Evolutionary conservation across 148 eudicot genomes (phyloP).

Genomic region (Vaccinium darrowii): DNA sequence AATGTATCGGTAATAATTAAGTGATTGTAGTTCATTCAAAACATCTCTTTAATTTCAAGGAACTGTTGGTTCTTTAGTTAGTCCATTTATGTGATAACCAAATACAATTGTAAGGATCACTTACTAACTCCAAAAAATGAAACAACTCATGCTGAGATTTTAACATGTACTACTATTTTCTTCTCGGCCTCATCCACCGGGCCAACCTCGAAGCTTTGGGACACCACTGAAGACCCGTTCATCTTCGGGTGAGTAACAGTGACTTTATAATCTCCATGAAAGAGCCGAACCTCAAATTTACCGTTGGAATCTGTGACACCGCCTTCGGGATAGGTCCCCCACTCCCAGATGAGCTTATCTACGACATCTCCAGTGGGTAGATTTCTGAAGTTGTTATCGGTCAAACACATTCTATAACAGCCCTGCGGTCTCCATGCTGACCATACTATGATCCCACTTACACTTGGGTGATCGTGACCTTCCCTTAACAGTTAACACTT

Average conservation of each 20-base stretch:
- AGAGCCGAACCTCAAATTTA: constrained; percentile 31
- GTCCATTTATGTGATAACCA: not conserved
- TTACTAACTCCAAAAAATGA: not conserved
- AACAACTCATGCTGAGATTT: not conserved
- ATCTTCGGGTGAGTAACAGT: not conserved
- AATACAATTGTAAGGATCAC: not conserved
- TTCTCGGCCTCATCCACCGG: not conserved
- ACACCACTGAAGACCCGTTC: not conserved
- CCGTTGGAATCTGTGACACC: constrained; percentile 43
- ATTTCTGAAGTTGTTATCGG: constrained; percentile 53
- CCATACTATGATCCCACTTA: constrained; percentile 60
- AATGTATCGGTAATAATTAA: not conserved
- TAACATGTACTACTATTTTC: not conserved
- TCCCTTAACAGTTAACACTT: constrained; percentile 43
- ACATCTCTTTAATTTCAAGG: not conserved
- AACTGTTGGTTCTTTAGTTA: not conserved
- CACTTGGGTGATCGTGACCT: constrained; percentile 36
- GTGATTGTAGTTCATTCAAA: not conserved
- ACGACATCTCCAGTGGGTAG: constrained; percentile 47
- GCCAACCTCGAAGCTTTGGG: not conserved
- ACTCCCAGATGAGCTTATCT: constrained; percentile 41
- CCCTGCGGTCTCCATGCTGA: constrained; percentile 42
- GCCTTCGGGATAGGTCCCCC: constrained; percentile 8
- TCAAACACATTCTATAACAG: constrained; percentile 54
- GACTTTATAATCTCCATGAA: constrained; percentile 52